Evolutionary conservation across 352 stramenopile genomes (phyloP), one percentile per base, ranked within the genome.

Genomic region (Globisporangium heterothallicum): DNA sequence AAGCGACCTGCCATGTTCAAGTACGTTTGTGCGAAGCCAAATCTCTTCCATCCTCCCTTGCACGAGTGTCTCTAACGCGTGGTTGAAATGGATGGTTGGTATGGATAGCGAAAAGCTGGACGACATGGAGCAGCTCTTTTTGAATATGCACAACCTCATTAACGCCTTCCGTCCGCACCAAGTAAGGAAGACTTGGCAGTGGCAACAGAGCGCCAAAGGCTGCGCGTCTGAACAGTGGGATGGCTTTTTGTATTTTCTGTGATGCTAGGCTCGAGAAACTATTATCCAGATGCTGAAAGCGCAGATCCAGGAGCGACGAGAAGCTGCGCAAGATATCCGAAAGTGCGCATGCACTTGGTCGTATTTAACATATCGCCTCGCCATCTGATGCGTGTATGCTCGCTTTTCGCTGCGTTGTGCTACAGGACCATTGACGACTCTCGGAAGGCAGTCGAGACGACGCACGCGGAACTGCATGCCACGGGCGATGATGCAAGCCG

Each of bases 71-170:
- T n/a, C n/a, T 45, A 24, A 45, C 24, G 16, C 13, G n/a, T 7
- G 34, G 10, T 12, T 10, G 7, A 1, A 30, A 14, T 47, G 35
- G 12, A n/a, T 22, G 24, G 2, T 4, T 18, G 4, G 1, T 5
- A 6, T 25, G 27, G 1, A 19, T 36, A 93, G 83, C 61, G 75
- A 82, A 43, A 94, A 94, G 64, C 67, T 94, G 47, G 69, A 88
- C 62, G 84, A 94, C 48, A 59, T 94, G 18, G 84, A 94, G 65
- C 72, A 86, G 56, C 72, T 94, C 24, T 92, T 94, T 53, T 67
- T 94, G 49, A 94, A 94, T 64, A 85, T 94, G 80, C 84, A 94
- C 76, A 94, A 94, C 63, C 72, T 92, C 54, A 94, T 94, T 62
- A 94, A 94, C 65, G 64, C 78, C 29, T 94, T 92, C 66, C 77